Percentiles rank a stretch among this genome's conserved stretches.
phyloP scores from a whole-genome alignment of 176 grass and related monocot genomes.

The Avena sativa region DNA sequence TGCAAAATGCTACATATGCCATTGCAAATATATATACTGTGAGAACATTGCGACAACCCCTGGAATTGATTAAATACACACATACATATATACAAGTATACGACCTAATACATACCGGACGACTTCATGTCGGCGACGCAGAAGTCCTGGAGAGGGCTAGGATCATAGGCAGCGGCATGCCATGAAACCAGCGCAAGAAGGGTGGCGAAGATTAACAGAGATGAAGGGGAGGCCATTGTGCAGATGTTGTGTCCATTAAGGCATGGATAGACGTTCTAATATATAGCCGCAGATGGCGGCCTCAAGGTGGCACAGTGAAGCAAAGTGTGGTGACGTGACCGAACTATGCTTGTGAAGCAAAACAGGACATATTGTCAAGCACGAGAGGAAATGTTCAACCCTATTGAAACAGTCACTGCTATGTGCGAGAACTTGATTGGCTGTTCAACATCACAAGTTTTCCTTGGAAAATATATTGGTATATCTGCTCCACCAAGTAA shows the following conservation, averaged over 20 bases:
- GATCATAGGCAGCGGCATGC: background rate
- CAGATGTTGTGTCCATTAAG: conserved; percentile 4
- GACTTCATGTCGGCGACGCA: conserved; percentile 9
- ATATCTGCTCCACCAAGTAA: conserved; percentile 2
- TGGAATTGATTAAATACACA: background rate
- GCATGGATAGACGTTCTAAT: background rate
- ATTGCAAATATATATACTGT: background rate
- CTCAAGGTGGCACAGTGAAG: background rate
- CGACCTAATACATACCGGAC: background rate
- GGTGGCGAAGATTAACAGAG: background rate
- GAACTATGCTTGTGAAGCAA: too few relatives aligned
- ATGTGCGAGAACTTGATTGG: conserved; percentile 9
- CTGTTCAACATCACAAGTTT: background rate
- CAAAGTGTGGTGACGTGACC: background rate
- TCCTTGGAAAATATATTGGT: background rate
- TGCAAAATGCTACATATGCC: background rate
- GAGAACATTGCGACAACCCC: background rate
- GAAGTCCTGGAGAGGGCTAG: conserved; percentile 7
- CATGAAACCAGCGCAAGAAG: conserved; percentile 10
- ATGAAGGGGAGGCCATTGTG: conserved; percentile 14
- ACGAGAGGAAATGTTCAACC: background rate
- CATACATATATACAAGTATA: background rate
- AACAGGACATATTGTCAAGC: background rate
- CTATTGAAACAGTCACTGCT: background rate
- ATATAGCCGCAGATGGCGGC: conserved; percentile 4